Evolutionary conservation across 257 asterid genomes (phyloP), one percentile per base, ranked within the genome.

Genomic region (Ophiorrhiza pumila): DNA sequence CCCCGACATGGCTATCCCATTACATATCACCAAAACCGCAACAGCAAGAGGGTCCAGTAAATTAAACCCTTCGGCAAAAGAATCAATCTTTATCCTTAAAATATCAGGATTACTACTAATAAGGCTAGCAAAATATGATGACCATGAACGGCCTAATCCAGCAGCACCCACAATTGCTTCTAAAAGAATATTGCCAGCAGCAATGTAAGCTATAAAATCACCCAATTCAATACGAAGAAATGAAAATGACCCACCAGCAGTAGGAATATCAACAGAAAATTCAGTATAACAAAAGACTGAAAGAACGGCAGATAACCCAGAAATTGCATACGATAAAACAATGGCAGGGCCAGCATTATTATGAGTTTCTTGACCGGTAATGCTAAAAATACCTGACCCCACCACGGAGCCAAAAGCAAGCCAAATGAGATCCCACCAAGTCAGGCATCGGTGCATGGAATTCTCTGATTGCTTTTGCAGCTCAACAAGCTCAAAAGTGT

Each of bases 361-460:
- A 65, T 78, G 90, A 14, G 88, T 78, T 66, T 94, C 99, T 47
- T 85, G 96, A 4, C 99, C 99, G 8, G 99, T 91, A 77, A 94
- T 81, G 78, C 87, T 85, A 76, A 94, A 94, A 14, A 94, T 94
- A 2, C 99, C 99, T 57, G 97, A 91, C 20, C 99, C 99, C 32
- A 94, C 96, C 45, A 94, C 97, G 47, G 96, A 84, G 53, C 99
- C 99, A 74, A 94, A 91, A 0, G 92, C 97, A 65, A 94, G 85
- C 99, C 99, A 94, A 3, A 91, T 68, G 9, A 94, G 84, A 82
- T 94, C 99, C 95, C 97, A 94, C 99, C 97, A 94, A 4, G 97
- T 91, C 22, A 94, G 88, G 80, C 97, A 90, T n/a, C 69, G 68
- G 69, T 81, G 81, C 96, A 94, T 87, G 53, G 86, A 85, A 58